A percentile compares a stretch with the other conserved stretches of the same genome.
phyloP scores from a whole-genome alignment of 164 flowering plant species.

The Annona cherimola region DNA sequence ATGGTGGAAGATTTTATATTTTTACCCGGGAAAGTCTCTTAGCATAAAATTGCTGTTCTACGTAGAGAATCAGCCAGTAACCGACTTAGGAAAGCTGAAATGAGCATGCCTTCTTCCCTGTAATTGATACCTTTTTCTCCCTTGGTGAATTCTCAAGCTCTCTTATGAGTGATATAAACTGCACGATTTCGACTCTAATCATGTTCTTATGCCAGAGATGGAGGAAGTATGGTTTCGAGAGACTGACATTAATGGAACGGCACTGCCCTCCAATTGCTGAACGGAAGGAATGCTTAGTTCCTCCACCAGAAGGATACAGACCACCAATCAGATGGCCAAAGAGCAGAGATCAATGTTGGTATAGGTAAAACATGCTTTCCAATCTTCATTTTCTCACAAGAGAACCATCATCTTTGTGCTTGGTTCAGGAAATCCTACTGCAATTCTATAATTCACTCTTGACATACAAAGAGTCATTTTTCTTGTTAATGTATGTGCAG shows the following conservation, averaged over 20 bases:
- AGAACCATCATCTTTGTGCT: background rate
- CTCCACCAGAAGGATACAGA: slow-evolving; percentile 94
- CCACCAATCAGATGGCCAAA: slow-evolving; percentile 90
- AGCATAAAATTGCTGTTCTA: background rate
- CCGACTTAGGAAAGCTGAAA: too few relatives aligned
- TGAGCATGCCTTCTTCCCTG: too few relatives aligned
- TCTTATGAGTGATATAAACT: background rate
- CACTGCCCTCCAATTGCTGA: slow-evolving; percentile 92
- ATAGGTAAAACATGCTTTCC: slow-evolving; percentile 52
- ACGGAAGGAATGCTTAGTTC: slow-evolving; percentile 86
- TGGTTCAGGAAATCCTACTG: background rate
- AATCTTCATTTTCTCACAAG: background rate
- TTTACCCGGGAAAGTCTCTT: background rate
- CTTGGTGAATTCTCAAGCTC: background rate
- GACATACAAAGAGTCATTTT: background rate
- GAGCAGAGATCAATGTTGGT: slow-evolving; percentile 93
- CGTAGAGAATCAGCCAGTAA: too few relatives aligned
- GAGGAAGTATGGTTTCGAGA: slow-evolving; percentile 70
- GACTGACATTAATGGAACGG: slow-evolving; percentile 89
- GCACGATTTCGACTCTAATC: background rate
- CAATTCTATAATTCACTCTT: background rate
- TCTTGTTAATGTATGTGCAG: slow-evolving; percentile 28
- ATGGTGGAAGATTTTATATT: background rate
- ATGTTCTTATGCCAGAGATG: slow-evolving; percentile 50
- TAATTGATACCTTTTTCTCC: too few relatives aligned